Percentiles rank a stretch among this genome's conserved stretches.
Evolutionary conservation across 768 basidiomycete species (phyloP).

Genomic region (Tephrocybe rancida): DNA sequence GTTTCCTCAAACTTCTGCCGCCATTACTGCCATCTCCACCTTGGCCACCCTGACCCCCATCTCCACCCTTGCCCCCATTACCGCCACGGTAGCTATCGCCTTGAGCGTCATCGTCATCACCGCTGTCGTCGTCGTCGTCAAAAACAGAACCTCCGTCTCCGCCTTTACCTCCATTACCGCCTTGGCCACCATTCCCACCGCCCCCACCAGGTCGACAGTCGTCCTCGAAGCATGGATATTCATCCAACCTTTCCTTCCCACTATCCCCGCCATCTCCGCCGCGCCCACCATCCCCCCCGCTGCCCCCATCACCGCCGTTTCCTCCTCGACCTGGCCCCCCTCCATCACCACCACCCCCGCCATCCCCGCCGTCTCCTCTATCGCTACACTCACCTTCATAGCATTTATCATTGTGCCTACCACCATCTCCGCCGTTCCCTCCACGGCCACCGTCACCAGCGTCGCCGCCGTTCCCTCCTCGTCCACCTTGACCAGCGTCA

Average conservation of each 20-base stretch:
- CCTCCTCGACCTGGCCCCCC: not conserved
- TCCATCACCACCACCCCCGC: not conserved
- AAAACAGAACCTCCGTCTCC: not conserved
- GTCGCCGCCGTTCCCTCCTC: not conserved
- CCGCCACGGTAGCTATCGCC: not conserved
- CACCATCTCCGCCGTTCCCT: not conserved
- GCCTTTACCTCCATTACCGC: constrained; percentile 2
- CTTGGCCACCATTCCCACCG: not conserved
- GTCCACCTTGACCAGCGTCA: not conserved
- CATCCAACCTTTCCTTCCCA: not conserved
- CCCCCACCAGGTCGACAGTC: not conserved
- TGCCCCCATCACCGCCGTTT: not conserved
- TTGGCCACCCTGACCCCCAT: not conserved
- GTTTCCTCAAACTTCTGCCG: not conserved
- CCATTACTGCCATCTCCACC: not conserved
- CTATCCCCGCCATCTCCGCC: not conserved
- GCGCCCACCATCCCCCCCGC: not conserved
- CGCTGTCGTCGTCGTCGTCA: too few relatives aligned
- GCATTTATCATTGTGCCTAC: too few relatives aligned
- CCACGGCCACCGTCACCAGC: not conserved
- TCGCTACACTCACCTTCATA: too few relatives aligned
- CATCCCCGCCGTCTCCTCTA: not conserved
- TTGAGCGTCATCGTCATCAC: not conserved
- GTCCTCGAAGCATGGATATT: not conserved
- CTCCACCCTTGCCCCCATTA: not conserved